Evolutionary conservation across 2,329 filamentous ascomycete genomes (phyloP).

Genomic region (Colletotrichum siamense): DNA sequence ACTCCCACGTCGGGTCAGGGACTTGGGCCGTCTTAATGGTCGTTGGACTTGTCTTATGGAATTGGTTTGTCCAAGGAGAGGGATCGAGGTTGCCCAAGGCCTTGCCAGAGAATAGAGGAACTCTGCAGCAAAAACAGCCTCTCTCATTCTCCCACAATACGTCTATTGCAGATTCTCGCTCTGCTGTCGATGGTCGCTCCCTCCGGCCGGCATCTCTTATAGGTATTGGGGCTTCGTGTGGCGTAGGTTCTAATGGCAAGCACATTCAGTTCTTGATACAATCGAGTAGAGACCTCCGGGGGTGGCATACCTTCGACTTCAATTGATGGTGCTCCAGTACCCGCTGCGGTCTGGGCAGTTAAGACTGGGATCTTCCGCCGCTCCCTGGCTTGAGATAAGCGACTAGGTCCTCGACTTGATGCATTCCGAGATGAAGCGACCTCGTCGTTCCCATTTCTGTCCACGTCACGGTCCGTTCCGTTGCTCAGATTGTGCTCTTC

Average conservation of each 20-base stretch:
- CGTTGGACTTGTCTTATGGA: conserved; percentile 65
- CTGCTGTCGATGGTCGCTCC: background rate
- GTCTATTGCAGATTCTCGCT: conserved; percentile 71
- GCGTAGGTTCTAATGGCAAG: conserved; percentile 2
- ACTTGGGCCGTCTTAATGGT: conserved; percentile 86
- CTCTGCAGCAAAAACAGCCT: conserved; percentile 86
- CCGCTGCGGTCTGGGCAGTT: background rate
- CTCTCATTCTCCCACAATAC: conserved; percentile 96
- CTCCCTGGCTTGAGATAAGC: background rate
- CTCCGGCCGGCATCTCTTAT: background rate
- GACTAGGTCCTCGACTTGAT: background rate
- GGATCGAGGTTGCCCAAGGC: conserved; percentile 89
- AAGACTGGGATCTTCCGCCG: background rate
- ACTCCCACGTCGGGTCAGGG: conserved; percentile 94
- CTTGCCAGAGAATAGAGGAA: conserved; percentile 85
- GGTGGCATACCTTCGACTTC: conserved; percentile 17
- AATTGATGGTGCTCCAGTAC: conserved; percentile 18
- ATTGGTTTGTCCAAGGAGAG: conserved; percentile 81
- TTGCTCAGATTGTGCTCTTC: background rate
- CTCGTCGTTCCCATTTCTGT: background rate
- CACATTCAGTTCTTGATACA: background rate
- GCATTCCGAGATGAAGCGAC: background rate
- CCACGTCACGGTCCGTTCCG: background rate
- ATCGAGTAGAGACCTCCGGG: too few relatives aligned
- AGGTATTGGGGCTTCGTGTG: background rate